Percentiles rank a stretch among this genome's conserved stretches.
Conservation (phyloP, 2,329 filamentous ascomycete genomes). For the Fusarium neocosmosporiellum region DNA sequence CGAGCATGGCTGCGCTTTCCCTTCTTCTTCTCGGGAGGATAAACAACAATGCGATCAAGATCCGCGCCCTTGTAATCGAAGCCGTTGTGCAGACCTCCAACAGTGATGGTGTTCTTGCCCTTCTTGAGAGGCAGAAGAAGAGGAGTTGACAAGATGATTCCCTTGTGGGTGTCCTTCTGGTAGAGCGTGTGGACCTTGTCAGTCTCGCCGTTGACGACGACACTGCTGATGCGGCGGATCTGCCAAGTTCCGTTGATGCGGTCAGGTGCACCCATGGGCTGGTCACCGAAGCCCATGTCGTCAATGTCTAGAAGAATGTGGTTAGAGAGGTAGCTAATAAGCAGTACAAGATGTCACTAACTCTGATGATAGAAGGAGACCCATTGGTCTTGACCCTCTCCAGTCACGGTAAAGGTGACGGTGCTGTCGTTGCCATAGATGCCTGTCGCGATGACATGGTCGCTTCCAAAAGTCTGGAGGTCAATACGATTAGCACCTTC, state of each 20-base stretch:
- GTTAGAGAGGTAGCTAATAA: neutral
- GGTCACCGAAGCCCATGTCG: slow-evolving; percentile 69
- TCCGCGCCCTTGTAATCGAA: slow-evolving; percentile 68
- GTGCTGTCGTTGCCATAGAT: slow-evolving; percentile 66
- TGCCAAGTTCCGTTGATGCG: slow-evolving; percentile 70
- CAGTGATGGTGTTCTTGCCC: slow-evolving; percentile 65
- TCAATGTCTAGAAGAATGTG: slow-evolving; percentile 56
- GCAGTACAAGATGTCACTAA: neutral
- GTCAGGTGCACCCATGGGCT: slow-evolving; percentile 66
- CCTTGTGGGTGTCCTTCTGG: slow-evolving; percentile 66
- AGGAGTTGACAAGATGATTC: slow-evolving; percentile 68
- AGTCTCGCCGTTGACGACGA: slow-evolving; percentile 64
- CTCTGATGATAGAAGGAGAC: slow-evolving; percentile 67
- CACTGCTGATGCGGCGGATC: slow-evolving; percentile 68
- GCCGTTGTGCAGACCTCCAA: slow-evolving; percentile 68
- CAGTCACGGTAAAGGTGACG: slow-evolving; percentile 60
- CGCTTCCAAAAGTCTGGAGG: slow-evolving; percentile 55
- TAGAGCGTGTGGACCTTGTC: slow-evolving; percentile 60
- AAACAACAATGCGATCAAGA: slow-evolving; percentile 69
- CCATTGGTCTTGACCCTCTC: slow-evolving; percentile 62
- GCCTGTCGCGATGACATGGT: slow-evolving; percentile 59
- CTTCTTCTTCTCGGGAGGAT: slow-evolving; percentile 60
- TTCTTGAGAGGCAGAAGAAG: slow-evolving; percentile 64
- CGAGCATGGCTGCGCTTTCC: slow-evolving; percentile 11
- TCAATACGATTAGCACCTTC: neutral